These are phyloP conservation scores for Clarireedia hainanense DNA, from an alignment of 2,329 filamentous ascomycete species.

Conservation along the genomic window DNA sequence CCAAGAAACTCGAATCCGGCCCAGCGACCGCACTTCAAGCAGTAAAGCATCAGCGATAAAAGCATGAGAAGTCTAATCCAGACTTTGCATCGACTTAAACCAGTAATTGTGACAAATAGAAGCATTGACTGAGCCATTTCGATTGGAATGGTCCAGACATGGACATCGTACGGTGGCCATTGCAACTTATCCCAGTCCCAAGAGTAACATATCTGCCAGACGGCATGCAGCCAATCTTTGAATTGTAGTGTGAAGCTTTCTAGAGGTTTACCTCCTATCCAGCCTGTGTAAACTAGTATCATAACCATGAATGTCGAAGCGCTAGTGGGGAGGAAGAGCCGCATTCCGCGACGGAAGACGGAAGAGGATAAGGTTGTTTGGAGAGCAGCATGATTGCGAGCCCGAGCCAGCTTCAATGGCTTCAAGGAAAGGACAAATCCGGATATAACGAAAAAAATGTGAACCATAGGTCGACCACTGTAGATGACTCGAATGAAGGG, in stretches of 20 bases:
- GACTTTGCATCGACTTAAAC: conserved; percentile 21
- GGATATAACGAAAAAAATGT: conserved; percentile 45
- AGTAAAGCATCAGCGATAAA: conserved; percentile 18
- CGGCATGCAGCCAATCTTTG: conserved; percentile 4
- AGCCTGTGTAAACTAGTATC: neutral
- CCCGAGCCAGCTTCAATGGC: conserved; percentile 35
- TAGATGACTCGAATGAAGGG: conserved; percentile 37
- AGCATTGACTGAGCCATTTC: conserved; percentile 27
- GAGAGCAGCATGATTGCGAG: conserved; percentile 32
- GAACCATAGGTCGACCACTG: conserved; percentile 42
- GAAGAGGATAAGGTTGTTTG: conserved; percentile 37
- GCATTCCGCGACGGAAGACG: conserved; percentile 39
- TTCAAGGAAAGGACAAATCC: conserved; percentile 41
- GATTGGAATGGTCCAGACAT: conserved; percentile 27
- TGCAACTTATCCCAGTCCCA: conserved; percentile 9
- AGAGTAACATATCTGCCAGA: conserved; percentile 6
- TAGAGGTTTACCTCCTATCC: neutral
- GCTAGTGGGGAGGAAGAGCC: conserved; percentile 36
- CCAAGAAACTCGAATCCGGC: conserved; percentile 37
- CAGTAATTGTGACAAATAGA: conserved; percentile 23
- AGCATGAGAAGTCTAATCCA: conserved; percentile 21
- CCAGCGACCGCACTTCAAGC: conserved; percentile 21
- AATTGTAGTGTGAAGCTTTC: neutral
- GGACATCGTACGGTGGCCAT: conserved; percentile 7
- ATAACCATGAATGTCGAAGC: conserved; percentile 9